Conservation (phyloP, 1,284 basidiomycete genomes). For the Schizophyllum commune region DNA sequence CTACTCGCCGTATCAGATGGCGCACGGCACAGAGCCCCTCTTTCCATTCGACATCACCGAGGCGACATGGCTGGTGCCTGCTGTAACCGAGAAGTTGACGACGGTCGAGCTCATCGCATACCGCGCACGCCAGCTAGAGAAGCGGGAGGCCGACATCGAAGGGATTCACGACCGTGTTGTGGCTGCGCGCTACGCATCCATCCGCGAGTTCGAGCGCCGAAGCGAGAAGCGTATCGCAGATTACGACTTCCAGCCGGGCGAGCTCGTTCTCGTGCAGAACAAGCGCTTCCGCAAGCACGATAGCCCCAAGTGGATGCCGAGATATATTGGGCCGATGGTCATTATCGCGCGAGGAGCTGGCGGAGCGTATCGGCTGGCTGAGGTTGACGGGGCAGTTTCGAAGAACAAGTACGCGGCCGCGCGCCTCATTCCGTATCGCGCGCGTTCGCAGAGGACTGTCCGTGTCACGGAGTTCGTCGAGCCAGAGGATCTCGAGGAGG, state of each 20-base stretch:
- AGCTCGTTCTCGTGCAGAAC: constrained; percentile 15
- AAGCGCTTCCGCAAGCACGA: constrained; percentile 11
- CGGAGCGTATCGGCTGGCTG: constrained; percentile 13
- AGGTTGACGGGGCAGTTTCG: constrained; percentile 15
- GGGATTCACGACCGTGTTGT: constrained; percentile 1
- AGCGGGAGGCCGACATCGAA: constrained; percentile 1
- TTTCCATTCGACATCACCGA: constrained; percentile 16
- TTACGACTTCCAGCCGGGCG: constrained; percentile 13
- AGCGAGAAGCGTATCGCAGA: constrained; percentile 5
- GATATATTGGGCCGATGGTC: constrained; percentile 17
- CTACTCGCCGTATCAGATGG: constrained; percentile 15
- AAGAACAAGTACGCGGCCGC: constrained; percentile 11
- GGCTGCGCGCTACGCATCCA: neutral
- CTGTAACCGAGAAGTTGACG: constrained; percentile 18
- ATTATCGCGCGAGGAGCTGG: constrained; percentile 11
- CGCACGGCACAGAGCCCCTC: constrained; percentile 12
- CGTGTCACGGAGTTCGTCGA: constrained; percentile 7
- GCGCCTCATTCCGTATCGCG: constrained; percentile 14
- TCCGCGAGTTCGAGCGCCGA: neutral
- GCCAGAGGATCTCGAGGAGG: constrained; percentile 1
- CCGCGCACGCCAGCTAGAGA: constrained; percentile 1
- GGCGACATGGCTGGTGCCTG: constrained; percentile 5
- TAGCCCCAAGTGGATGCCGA: constrained; percentile 8
- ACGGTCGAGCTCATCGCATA: constrained; percentile 3
- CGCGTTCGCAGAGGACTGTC: neutral